Conservation (phyloP, 148 eudicot genomes). For the Cornus suecica region DNA sequence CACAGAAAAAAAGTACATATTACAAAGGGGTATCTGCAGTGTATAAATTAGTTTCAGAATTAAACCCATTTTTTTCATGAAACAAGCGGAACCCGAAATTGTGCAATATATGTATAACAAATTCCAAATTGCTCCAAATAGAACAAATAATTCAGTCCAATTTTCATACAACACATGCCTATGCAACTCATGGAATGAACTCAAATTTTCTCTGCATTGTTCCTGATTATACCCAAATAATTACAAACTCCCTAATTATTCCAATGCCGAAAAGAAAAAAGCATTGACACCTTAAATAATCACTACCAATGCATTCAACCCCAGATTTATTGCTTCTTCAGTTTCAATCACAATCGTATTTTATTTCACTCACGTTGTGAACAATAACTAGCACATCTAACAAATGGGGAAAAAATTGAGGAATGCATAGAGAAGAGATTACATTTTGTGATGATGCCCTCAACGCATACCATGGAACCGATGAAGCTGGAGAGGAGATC, state of each 20-base stretch:
- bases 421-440: constrained; percentile 8
- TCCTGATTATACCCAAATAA: background rate
- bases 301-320: background rate
- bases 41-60: background rate
- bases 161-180: no score
- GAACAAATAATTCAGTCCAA: no score
- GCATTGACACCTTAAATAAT: background rate
- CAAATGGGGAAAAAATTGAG: background rate
- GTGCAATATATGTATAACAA: no score
- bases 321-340: background rate
- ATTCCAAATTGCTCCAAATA: no score
- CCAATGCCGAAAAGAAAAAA: background rate
- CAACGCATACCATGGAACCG: constrained; percentile 95
- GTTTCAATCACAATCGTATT: background rate
- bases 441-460: constrained; percentile 96
- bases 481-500: constrained; percentile 88
- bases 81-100: background rate
- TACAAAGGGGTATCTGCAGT: background rate
- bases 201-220: background rate
- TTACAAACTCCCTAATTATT: background rate
- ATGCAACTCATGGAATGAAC: no score
- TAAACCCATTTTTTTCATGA: background rate
- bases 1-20: background rate
- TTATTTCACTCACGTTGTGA: background rate
- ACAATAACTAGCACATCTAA: background rate